Percentiles rank a stretch among this genome's conserved stretches.
Evolutionary conservation across 2,329 filamentous ascomycete genomes (phyloP).

Genomic region (Cercospora berteroae): DNA sequence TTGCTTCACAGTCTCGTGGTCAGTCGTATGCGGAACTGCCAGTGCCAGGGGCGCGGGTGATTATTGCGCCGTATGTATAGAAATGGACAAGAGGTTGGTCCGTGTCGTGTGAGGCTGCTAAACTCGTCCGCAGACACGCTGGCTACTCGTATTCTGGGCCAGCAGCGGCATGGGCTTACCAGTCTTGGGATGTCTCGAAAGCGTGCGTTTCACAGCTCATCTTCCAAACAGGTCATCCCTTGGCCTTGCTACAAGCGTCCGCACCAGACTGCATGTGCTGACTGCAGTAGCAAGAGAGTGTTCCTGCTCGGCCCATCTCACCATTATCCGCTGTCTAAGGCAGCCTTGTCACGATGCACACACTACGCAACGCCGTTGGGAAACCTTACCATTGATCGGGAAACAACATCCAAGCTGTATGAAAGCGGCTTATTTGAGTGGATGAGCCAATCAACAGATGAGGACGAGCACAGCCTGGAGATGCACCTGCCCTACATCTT

Average conservation of each 20-base stretch:
- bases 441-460: constrained; percentile 67
- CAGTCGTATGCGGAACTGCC: constrained; percentile 55
- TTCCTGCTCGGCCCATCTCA: constrained; percentile 94
- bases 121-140: constrained; percentile 66
- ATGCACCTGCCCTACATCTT: constrained; percentile 96
- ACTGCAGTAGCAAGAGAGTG: constrained; percentile 65
- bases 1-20: constrained; percentile 49
- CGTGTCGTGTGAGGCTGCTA: constrained; percentile 33
- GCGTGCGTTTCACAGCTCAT: constrained; percentile 51
- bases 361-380: constrained; percentile 74
- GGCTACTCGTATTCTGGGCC: constrained; percentile 90
- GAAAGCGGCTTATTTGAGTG: constrained; percentile 57
- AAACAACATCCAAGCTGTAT: constrained; percentile 53
- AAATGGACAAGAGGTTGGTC: constrained; percentile 1
- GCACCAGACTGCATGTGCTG: background rate
- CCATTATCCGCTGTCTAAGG: constrained; percentile 73
- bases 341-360: constrained; percentile 71
- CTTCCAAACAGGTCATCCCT: background rate
- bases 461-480: constrained; percentile 88
- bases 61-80: constrained; percentile 78
- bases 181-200: constrained; percentile 74
- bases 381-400: constrained; percentile 62
- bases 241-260: background rate
- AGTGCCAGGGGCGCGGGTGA: constrained; percentile 69
- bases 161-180: constrained; percentile 94